These are phyloP conservation scores for Lotus japonicus DNA, from an alignment of 306 rosid species.

Conservation along the genomic window DNA sequence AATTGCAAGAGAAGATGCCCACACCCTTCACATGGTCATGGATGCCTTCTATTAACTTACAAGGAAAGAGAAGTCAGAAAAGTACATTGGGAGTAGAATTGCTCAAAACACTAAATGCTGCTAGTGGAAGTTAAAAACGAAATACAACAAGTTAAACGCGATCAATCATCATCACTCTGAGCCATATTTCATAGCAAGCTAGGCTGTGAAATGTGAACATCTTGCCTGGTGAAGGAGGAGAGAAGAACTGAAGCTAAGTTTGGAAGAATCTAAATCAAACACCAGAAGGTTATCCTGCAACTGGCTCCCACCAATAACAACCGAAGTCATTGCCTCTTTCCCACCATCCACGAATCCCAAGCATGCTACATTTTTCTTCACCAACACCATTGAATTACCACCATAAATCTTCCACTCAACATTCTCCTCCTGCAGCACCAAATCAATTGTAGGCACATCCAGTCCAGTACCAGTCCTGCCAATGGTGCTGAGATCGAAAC, in stretches of 20 bases:
- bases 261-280: conserved; percentile 31
- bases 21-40: too few species aligned
- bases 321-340: not conserved
- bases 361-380: conserved; percentile 12
- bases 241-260: conserved; percentile 13
- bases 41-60: too few species aligned
- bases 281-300: conserved; percentile 23
- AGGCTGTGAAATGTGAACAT: conserved; percentile 12
- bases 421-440: not conserved
- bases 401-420: conserved; percentile 22
- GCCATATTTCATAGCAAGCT: too few species aligned
- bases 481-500: too few species aligned
- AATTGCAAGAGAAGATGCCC: too few species aligned
- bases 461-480: not conserved
- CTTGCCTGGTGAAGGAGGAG: conserved; percentile 7
- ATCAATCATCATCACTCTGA: too few species aligned
- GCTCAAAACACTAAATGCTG: too few species aligned
- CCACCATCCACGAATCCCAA: conserved; percentile 34
- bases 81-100: too few species aligned
- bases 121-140: too few species aligned
- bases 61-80: too few species aligned
- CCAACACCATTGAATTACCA: conserved; percentile 27
- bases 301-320: conserved; percentile 21
- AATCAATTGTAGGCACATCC: not conserved
- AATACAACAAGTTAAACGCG: too few species aligned